Base-by-base conservation (phyloP, 306 rosid genomes). In the Rosa persica region DNA sequence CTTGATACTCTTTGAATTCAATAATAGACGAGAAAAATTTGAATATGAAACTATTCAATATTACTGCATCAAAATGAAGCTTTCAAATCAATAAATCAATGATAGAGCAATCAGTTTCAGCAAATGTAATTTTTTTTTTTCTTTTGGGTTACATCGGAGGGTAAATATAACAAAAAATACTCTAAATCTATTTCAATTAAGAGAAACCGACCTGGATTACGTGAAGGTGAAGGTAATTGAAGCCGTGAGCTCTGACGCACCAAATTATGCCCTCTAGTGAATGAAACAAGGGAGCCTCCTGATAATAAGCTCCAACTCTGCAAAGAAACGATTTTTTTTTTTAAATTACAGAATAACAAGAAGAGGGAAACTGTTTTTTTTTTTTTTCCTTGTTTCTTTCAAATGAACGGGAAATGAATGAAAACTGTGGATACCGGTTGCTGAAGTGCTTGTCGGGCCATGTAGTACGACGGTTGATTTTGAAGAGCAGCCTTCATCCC, bases 401-500 rank as follows among this genome's bases (percentile, higher is more conserved):
- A 16, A 60, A 2, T 23, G 22, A 38, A 36, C 0, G 16, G 44
- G 36, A 75, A 67, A 47, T 46, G 17, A 62, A 15, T 17, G 36
- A 34, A 74, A 38, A 92, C 92, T 89, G 88, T 81, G 70, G 83
- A 81, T 20, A 55, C 52, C 8, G 55, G 54, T 67, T 49, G 81
- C 8, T n/a, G 75, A 44, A 80, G 77, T 71, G 70, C 49, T 83
- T 65, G 87, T 20, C 40, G 89, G 69, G 86, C 75, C 62, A 80
- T 40, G 82, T 80, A 76, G 76, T 43, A 84, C 2, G 89, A 65
- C 12, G 83, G 86, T 5, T 94, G 73, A 77, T 89, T 92, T 74
- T 88, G 83, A 78, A 82, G 85, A 79, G 84, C 82, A 60, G 78
- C 90, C 65, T 85, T 89, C 97, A 94, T 90, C 47, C 48, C 61